A percentile compares a stretch with the other conserved stretches of the same genome.
phyloP scores from a whole-genome alignment of 805 yeast genomes.

The Teunomyces aglyptinius region DNA sequence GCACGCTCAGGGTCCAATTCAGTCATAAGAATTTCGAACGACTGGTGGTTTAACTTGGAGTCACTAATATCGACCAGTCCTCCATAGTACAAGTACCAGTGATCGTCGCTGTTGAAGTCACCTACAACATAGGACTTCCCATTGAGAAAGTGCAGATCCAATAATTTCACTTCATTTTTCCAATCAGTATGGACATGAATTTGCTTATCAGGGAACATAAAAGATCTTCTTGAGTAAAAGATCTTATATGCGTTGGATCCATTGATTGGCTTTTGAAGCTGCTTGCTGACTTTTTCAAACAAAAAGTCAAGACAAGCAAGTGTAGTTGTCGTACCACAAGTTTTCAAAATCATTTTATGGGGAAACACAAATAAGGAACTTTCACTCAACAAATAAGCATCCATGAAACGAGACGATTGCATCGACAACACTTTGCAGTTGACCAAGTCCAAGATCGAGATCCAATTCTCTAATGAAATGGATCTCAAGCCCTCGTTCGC shows the following conservation, averaged over 20 bases:
- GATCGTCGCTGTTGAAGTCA: conserved; percentile 67
- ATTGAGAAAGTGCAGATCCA: conserved; percentile 61
- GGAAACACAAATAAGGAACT: conserved; percentile 87
- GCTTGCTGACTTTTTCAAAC: conserved; percentile 40
- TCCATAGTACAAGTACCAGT: conserved; percentile 85
- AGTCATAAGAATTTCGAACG: conserved; percentile 90
- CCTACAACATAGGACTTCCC: conserved; percentile 78
- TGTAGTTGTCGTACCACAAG: conserved; percentile 96
- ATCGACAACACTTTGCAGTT: conserved; percentile 86
- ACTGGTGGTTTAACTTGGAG: conserved; percentile 49
- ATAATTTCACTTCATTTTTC: conserved; percentile 72
- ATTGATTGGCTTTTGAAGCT: conserved; percentile 17
- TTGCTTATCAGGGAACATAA: conserved; percentile 90
- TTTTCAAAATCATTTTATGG: conserved; percentile 81
- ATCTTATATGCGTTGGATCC: conserved; percentile 54
- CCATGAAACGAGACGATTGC: conserved; percentile 62
- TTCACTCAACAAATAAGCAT: conserved; percentile 85
- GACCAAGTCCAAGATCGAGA: conserved; percentile 70
- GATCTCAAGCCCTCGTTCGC: conserved; percentile 52
- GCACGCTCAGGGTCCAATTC: conserved; percentile 62
- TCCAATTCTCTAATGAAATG: conserved; percentile 69
- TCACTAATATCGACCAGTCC: conserved; percentile 27
- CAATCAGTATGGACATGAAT: conserved; percentile 78
- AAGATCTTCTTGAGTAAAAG: conserved; percentile 87
- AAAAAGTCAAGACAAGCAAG: conserved; percentile 70